Evolutionary conservation across 805 yeast species (phyloP).

Genomic region (Nadsonia fulvescens): DNA sequence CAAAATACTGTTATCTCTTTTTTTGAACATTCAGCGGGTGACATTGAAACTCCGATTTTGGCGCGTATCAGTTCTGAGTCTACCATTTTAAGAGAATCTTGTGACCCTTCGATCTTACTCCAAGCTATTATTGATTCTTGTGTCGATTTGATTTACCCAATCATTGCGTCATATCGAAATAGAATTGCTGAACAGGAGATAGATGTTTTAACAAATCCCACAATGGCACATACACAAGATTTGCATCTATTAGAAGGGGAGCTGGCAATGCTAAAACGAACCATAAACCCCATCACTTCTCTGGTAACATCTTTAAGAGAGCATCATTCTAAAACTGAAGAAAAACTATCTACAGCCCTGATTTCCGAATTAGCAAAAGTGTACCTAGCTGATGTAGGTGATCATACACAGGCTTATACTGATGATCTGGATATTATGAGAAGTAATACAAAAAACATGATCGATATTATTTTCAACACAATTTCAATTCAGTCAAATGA

Average conservation of each 20-base stretch:
- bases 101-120: slow-evolving; percentile 32
- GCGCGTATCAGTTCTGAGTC: slow-evolving; percentile 27
- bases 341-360: not conserved
- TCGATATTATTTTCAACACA: slow-evolving; percentile 37
- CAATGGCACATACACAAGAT: slow-evolving; percentile 31
- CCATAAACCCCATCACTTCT: slow-evolving; percentile 30
- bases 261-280: slow-evolving; percentile 27
- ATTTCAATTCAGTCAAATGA: slow-evolving; percentile 36
- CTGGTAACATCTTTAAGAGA: slow-evolving; percentile 30
- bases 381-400: slow-evolving; percentile 37
- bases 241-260: slow-evolving; percentile 38
- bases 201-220: slow-evolving; percentile 33
- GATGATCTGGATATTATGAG: slow-evolving; percentile 39
- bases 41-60: slow-evolving; percentile 33
- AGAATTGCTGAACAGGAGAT: slow-evolving; percentile 31
- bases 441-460: slow-evolving; percentile 30
- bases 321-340: slow-evolving; percentile 9
- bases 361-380: slow-evolving; percentile 27
- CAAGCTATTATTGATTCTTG: slow-evolving; percentile 38
- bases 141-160: slow-evolving; percentile 36
- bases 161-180: slow-evolving; percentile 32
- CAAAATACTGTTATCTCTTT: slow-evolving; percentile 33
- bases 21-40: slow-evolving; percentile 38
- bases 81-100: slow-evolving; percentile 31
- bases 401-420: slow-evolving; percentile 33